Evolutionary conservation across 768 basidiomycete species (phyloP).

Genomic region (Podaxis rugospora): DNA sequence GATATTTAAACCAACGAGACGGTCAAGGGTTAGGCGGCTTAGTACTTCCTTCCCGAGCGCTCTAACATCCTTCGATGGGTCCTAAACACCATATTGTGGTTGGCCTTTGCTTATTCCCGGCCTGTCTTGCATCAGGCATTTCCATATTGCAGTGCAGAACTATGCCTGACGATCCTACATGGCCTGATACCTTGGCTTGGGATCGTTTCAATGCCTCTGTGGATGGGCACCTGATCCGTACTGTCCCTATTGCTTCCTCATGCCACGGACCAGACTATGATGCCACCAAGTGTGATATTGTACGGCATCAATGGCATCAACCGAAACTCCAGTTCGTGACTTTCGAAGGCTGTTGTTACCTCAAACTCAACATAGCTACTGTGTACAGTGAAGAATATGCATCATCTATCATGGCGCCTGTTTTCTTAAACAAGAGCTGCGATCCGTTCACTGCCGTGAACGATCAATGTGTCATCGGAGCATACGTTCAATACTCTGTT

Average conservation of each 20-base stretch:
- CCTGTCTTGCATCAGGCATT: not conserved
- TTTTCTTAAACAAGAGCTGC: constrained; percentile 15
- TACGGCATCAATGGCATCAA: constrained; percentile 1
- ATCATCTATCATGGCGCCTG: constrained; percentile 9
- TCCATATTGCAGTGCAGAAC: not conserved
- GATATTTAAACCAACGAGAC: not conserved
- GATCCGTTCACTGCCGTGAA: constrained; percentile 13
- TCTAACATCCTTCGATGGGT: not conserved
- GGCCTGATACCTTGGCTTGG: constrained; percentile 11
- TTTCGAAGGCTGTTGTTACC: not conserved
- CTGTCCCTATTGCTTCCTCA: constrained; percentile 4
- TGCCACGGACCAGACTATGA: constrained; percentile 2
- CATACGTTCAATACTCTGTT: constrained; percentile 16
- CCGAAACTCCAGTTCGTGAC: constrained; percentile 3
- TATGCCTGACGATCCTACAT: constrained; percentile 12
- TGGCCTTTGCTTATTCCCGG: not conserved
- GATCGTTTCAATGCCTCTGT: constrained; percentile 13
- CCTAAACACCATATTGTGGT: not conserved
- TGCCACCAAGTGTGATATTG: not conserved
- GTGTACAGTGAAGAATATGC: constrained; percentile 1
- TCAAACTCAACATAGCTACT: not conserved
- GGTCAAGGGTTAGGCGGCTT: not conserved
- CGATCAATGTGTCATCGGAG: constrained; percentile 12
- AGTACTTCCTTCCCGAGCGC: not conserved
- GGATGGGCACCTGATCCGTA: constrained; percentile 11